Conservation (phyloP, 148 eudicot species). For the Heliamphora exappendiculata region DNA sequence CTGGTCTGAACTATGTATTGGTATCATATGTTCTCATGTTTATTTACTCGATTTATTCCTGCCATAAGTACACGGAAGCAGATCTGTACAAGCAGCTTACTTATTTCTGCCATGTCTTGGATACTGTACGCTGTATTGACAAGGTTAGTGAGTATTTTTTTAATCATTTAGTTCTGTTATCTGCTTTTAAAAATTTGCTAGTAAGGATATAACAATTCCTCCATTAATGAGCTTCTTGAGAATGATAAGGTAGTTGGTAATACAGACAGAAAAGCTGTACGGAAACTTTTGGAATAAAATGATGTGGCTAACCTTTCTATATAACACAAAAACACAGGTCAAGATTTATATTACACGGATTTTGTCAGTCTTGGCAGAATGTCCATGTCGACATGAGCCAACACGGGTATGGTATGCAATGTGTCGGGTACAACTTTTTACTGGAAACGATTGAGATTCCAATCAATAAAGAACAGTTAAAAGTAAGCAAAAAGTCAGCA, state of each 20-base stretch:
- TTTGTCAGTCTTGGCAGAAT: too few species aligned
- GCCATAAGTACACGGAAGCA: constrained; percentile 68
- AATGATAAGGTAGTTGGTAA: too few species aligned
- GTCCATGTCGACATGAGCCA: too few species aligned
- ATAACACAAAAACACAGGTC: background rate
- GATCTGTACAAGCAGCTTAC: constrained; percentile 87
- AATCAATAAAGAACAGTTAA: too few species aligned
- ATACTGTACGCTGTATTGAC: constrained; percentile 64
- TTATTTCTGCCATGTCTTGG: constrained; percentile 76
- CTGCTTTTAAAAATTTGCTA: too few species aligned
- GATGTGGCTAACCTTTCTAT: background rate
- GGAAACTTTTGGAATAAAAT: background rate
- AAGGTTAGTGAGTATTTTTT: constrained; percentile 43
- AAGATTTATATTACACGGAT: too few species aligned
- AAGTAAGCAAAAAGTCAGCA: too few species aligned
- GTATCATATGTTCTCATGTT: background rate
- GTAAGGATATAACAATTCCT: too few species aligned
- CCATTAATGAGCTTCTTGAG: too few species aligned
- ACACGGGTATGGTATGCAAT: too few species aligned
- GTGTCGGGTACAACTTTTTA: too few species aligned
- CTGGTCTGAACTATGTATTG: background rate
- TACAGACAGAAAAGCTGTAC: background rate
- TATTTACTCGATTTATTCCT: constrained; percentile 7
- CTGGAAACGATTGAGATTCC: too few species aligned
- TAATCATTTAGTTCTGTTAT: background rate